Conservation (phyloP, 768 basidiomycete species). For the Clitopilus passeckerianus region DNA sequence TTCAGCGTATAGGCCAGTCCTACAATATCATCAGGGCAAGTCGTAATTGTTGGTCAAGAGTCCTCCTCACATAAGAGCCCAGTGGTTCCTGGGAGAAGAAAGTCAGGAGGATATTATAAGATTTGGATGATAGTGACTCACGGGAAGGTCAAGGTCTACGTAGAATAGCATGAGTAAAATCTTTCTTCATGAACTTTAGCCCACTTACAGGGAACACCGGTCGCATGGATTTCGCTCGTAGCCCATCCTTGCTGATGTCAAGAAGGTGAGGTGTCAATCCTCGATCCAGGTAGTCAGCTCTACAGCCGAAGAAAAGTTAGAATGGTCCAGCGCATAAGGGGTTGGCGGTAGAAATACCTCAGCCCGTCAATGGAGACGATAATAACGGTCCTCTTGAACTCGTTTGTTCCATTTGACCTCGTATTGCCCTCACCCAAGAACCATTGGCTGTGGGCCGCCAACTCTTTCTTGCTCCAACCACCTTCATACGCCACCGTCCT, state of each 20-base stretch:
- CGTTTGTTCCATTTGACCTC: constrained; percentile 78
- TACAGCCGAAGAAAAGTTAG: constrained; percentile 20
- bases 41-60: neutral
- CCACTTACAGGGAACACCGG: constrained; percentile 79
- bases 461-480: constrained; percentile 7
- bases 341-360: constrained; percentile 34
- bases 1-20: constrained; percentile 88
- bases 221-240: constrained; percentile 84
- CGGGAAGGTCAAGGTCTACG: constrained; percentile 86
- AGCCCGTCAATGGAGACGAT: constrained; percentile 87
- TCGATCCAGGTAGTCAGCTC: constrained; percentile 84
- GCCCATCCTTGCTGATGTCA: constrained; percentile 72
- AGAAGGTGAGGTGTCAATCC: constrained; percentile 82
- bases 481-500: constrained; percentile 23
- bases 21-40: constrained; percentile 18
- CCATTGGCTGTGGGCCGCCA: constrained; percentile 20
- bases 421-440: constrained; percentile 34
- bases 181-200: too few relatives aligned
- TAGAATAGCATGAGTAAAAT: neutral
- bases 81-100: constrained; percentile 65
- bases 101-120: constrained; percentile 3
- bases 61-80: constrained; percentile 68
- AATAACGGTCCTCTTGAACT: constrained; percentile 75
- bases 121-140: constrained; percentile 32
- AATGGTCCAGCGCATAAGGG: neutral